Evolutionary conservation across 2,329 filamentous ascomycete genomes (phyloP), one percentile per base, ranked within the genome.

Genomic region (Chrysosphaeria jannelii): DNA sequence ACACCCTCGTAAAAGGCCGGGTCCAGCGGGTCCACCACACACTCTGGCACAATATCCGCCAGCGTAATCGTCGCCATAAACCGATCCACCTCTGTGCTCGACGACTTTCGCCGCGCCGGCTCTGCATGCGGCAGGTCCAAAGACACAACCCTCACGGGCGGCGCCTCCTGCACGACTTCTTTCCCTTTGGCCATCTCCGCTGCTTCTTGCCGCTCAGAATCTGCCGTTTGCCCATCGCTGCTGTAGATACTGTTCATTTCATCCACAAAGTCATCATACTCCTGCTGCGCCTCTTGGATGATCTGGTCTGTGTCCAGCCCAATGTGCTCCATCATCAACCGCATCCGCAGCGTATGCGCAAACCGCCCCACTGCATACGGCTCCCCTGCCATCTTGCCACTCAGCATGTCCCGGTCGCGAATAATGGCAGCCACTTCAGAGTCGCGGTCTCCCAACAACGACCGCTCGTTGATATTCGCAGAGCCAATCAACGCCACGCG

Each of bases 381-480:
- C 35, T 70, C 54, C 18, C 79, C 79, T 24, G 61, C 78, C 85
- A 97, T 93, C 25, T 60, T 72, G 5, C 79, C 90, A 53, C 64
- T 67, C 27, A 91, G 60, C 62, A 90, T 78, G 40, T 91, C 76
- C 2, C 74, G 81, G 39, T 97, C 85, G 25, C 81, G 64, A 20
- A 97, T 72, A 20, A 93, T 58, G 5, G 79, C 69, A 5, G 81
- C 85, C 30, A 74, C 65, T 44, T 97, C 85, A 0, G 81, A 91
- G 42, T 97, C 85, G 36, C 85, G 63, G 23, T 62, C 69, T 6
- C 85, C 85, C 29, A 91, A 44, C 76, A 93, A 78, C 5, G 81
- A 93, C 21, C 85, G 66, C 43, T 97, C 85, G 36, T 97, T 97
- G 51, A 97, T 93, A 40, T 97, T 97, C 25, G 85, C 85, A 21